Percentiles rank a stretch among this genome's conserved stretches.
These are phyloP conservation scores for Pachyrhizus erosus DNA, from an alignment of 306 rosid genomes.

Conservation along the genomic window DNA sequence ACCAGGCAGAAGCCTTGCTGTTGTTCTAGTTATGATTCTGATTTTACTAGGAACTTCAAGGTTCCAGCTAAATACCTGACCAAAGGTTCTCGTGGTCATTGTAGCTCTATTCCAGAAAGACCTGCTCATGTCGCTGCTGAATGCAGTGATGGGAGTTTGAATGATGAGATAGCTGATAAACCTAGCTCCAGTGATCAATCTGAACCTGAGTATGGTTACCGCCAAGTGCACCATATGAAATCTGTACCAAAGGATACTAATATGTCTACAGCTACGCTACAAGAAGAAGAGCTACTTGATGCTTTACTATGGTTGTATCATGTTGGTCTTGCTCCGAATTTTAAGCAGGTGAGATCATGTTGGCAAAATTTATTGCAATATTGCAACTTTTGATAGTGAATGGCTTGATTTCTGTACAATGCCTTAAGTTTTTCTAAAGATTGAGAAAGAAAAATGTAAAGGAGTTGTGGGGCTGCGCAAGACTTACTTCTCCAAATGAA, in stretches of 20 bases:
- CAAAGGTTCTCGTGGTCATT: slow-evolving; percentile 76
- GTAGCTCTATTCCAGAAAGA: slow-evolving; percentile 76
- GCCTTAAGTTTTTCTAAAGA: slow-evolving; percentile 7
- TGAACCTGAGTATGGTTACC: slow-evolving; percentile 76
- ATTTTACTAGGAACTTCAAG: slow-evolving; percentile 69
- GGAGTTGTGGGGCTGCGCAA: slow-evolving; percentile 22
- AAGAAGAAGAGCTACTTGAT: slow-evolving; percentile 94
- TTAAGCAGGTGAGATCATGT: slow-evolving; percentile 78
- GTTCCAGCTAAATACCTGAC: slow-evolving; percentile 61
- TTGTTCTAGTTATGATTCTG: slow-evolving; percentile 82
- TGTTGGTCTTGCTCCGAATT: slow-evolving; percentile 88
- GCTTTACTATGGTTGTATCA: slow-evolving; percentile 82
- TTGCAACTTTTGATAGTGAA: slow-evolving; percentile 24
- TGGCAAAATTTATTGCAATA: slow-evolving; percentile 29
- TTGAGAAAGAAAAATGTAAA: slow-evolving; percentile 33
- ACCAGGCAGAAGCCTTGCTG: slow-evolving; percentile 90
- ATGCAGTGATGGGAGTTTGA: slow-evolving; percentile 83
- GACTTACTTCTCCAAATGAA: neutral
- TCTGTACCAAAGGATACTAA: slow-evolving; percentile 74
- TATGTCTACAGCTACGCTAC: slow-evolving; percentile 68
- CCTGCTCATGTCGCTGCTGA: slow-evolving; percentile 84
- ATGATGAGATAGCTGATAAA: slow-evolving; percentile 85
- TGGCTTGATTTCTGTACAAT: slow-evolving; percentile 30
- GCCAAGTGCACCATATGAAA: slow-evolving; percentile 51
- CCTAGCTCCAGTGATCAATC: slow-evolving; percentile 90